These are phyloP conservation scores for Macrophomina phaseolina DNA, from an alignment of 2,329 filamentous ascomycete genomes.

Conservation along the genomic window DNA sequence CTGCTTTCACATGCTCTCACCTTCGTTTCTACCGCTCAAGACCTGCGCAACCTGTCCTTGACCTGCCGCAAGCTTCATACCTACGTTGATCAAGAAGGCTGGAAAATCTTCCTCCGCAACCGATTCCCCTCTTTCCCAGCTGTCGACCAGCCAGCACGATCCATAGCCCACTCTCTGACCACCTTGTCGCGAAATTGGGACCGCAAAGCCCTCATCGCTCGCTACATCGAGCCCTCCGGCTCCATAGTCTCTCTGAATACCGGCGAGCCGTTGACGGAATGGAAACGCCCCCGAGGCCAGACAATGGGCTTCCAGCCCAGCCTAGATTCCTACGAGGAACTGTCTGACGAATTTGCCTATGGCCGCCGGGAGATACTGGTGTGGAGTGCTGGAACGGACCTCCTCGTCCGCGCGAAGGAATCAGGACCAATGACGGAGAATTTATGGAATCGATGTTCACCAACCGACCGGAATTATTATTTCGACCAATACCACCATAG, in stretches of 20 bases:
- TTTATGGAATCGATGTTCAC: slow-evolving; percentile 34
- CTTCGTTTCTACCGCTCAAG: slow-evolving; percentile 53
- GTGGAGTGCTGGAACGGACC: slow-evolving; percentile 65
- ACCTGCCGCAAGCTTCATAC: slow-evolving; percentile 54
- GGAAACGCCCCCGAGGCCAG: slow-evolving; percentile 52
- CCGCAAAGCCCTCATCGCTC: slow-evolving; percentile 60
- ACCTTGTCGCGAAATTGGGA: slow-evolving; percentile 64
- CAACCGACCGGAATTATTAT: slow-evolving; percentile 33
- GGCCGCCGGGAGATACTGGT: slow-evolving; percentile 62
- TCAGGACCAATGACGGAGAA: slow-evolving; percentile 40
- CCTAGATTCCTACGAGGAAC: slow-evolving; percentile 64
- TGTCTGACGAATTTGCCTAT: slow-evolving; percentile 46
- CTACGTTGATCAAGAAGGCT: slow-evolving; percentile 55
- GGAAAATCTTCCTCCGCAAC: slow-evolving; percentile 53
- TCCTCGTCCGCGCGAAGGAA: slow-evolving; percentile 58
- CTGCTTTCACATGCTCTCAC: slow-evolving; percentile 44
- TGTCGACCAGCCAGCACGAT: slow-evolving; percentile 12
- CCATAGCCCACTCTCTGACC: slow-evolving; percentile 56
- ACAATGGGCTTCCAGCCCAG: slow-evolving; percentile 66
- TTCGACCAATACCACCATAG: slow-evolving; percentile 42
- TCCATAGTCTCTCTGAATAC: slow-evolving; percentile 32
- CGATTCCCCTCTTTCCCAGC: slow-evolving; percentile 53
- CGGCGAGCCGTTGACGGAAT: slow-evolving; percentile 21
- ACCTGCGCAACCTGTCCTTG: slow-evolving; percentile 51
- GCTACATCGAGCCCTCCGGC: slow-evolving; percentile 55